Base-by-base conservation (phyloP, 1,139 yeast genomes). In the Blastobotrys elegans region DNA sequence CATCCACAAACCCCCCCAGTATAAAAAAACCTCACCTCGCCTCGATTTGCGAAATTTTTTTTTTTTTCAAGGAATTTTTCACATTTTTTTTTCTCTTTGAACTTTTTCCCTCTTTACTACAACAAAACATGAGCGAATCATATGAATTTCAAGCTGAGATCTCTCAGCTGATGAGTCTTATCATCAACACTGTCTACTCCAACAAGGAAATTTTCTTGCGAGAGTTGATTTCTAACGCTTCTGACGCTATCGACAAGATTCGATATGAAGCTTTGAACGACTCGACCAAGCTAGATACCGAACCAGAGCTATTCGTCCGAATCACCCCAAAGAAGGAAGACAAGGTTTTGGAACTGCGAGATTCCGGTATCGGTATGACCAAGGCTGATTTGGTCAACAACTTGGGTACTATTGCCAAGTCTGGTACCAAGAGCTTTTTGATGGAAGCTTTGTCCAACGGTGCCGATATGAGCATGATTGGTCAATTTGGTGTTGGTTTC, bases 401-500 rank as follows among this genome's bases (percentile, higher is more conserved):
- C 79, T 86, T 94, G 74, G 99, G 99, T 84, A 92, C 98, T 60
- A 94, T 94, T 69, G 98, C 99, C 69, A 94, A 92, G 78, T 94
- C 98, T 59, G 99, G 98, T 76, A 94, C 99, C 65, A 94, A 94
- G 79, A 87, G 95, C 60, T 94, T 94, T 72, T 56, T 65, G 46
- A 92, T 94, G 98, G 98, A 94, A 76, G 98, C 98, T 60, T 80
- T 92, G 61, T 84, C 96, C 60, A 97, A 97, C 59, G 99, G 99
- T 76, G 98, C 98, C 58, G 99, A 94, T 73, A 97, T 94, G 58
- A 89, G 97, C 58, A 94, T 94, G 98, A 94, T 94, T 76, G 99
- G 99, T 80, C 98, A 94, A 77, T 94, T 94, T 78, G 99, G 99
- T 88, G 98, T 94, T 64, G 99, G 99, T 82, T 94, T 94, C 92